Evolutionary conservation across 805 yeast genomes (phyloP), one percentile per base, ranked within the genome.

Genomic region (Dipodascus albidus): DNA sequence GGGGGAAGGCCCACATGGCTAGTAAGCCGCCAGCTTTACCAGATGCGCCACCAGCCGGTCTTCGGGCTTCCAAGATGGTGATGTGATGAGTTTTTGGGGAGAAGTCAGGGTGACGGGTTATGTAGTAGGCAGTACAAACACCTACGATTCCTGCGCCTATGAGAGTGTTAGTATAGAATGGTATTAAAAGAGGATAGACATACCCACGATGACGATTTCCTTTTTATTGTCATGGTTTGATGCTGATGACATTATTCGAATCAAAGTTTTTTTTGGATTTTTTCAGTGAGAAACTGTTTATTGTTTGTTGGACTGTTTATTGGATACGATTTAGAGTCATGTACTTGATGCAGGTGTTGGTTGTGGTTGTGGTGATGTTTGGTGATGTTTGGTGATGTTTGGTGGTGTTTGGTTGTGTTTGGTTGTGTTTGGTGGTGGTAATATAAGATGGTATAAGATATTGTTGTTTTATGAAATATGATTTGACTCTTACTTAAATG

Each of bases 21-120:
- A 91, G 70, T 50, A 91, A 74, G 0, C 99, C 99, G 48, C 98
- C 99, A 3, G 99, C 98, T 63, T 91, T 93, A 53, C 99, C 99
- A 47, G 88, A 80, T 19, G 99, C 98, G 50, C 96, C 98, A 52
- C 96, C 95, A 0, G 98, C 99, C 3, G 95, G 95, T 62, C 96
- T 75, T 57, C 87, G 87, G 52, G 91, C 82, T 67, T 91, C 99
- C 14, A 93, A 65, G 19, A 91, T 78, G 3, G 96, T 86, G 58
- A 91, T 86, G 62, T 87, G 89, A 64, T 87, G 82, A 54, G 79
- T 82, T 31, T 74, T 71, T 0, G 86, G 80, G 61, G 85, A 83
- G 67, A 82, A 91, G 53, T 77, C 76, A 1, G 95, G 91, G 67
- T 91, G 98, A 54, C 78, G 77, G 1, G 93, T 85, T 42, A 93